Evolutionary conservation across 305 asterid species (phyloP), one percentile per base, ranked within the genome.

Genomic region (Fraxinus xanthoxyloides): DNA sequence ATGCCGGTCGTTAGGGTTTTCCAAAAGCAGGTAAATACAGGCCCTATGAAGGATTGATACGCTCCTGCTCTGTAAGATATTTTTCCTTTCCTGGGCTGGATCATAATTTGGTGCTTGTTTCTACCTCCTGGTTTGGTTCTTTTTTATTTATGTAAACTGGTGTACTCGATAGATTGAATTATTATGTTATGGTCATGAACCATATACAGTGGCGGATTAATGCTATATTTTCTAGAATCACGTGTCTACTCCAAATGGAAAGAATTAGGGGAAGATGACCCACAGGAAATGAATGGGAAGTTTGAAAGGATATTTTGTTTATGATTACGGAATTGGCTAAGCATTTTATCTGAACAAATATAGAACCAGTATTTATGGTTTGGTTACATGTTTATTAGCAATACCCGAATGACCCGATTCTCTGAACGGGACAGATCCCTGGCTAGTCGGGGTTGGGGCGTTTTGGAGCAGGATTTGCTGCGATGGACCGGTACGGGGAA

Each of bases 1-100:
- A 93, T 93, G 99, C 97, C 98, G 0, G 87, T 91, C 4, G 92
- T 89, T 69, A 85, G 93, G 87, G 99, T 88, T 35, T 90, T 91
- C 85, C 95, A 89, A 79, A 96, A 94, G 89, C 90, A 93, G 0
- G 85, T 86, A 48, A 93, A 89, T 73, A 81, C 93, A 15, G 97
- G 93, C 23, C 89, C 93, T 72, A 54, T 76, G 80, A 86, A 77
- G 32, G 84, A 86, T 32, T 86, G 78, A 79, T 76, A 46, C 67
- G 63, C 23, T 23, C 4, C 31, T 21, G 40, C 70, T 70, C 54
- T 48, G 70, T 78, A 61, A 43, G 81, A 77, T 65, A 17, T 3
- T n/a, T 51, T 13, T 32, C 17, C 30, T 51, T 35, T 77, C 10
- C 54, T 23, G 19, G 12, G 54, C 12, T 54, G 28, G 38, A 36